These are phyloP conservation scores for Taxawa tesnikishii DNA, from an alignment of 2,329 filamentous ascomycete genomes.

Conservation along the genomic window DNA sequence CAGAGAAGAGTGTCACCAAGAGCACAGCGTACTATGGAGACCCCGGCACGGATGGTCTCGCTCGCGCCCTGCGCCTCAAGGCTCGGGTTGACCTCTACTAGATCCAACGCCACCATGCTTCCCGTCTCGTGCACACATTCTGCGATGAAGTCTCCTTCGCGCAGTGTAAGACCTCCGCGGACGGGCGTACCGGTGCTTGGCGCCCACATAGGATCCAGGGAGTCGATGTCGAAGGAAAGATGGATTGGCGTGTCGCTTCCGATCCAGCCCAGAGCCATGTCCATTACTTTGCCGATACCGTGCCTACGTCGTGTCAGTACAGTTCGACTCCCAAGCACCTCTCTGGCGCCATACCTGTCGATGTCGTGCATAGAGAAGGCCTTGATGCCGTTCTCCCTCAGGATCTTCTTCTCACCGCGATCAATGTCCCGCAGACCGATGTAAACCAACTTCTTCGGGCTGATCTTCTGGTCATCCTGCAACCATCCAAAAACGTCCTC, in stretches of 20 bases:
- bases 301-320: no score
- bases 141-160: constrained; percentile 95
- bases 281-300: constrained; percentile 90
- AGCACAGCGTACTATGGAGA: constrained; percentile 81
- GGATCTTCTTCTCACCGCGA: constrained; percentile 80
- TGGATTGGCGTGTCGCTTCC: constrained; percentile 92
- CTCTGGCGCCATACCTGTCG: constrained; percentile 52
- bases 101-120: constrained; percentile 43
- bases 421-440: constrained; percentile 93
- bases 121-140: constrained; percentile 49
- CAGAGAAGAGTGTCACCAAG: constrained; percentile 82
- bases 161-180: constrained; percentile 78
- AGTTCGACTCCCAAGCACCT: constrained; percentile 4
- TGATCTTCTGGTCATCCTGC: constrained; percentile 56
- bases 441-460: constrained; percentile 80
- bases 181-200: constrained; percentile 94
- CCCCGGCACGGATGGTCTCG: constrained; percentile 77
- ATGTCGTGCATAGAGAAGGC: constrained; percentile 99
- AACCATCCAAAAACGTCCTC: constrained; percentile 87
- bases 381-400: constrained; percentile 81
- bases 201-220: constrained; percentile 89
- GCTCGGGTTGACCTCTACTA: constrained; percentile 43
- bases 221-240: constrained; percentile 93
- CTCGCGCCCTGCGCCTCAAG: constrained; percentile 48
- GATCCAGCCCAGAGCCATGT: constrained; percentile 96